Evolutionary conservation across 208 protist species (phyloP).

Genomic region (Crithidia fasciculata): DNA sequence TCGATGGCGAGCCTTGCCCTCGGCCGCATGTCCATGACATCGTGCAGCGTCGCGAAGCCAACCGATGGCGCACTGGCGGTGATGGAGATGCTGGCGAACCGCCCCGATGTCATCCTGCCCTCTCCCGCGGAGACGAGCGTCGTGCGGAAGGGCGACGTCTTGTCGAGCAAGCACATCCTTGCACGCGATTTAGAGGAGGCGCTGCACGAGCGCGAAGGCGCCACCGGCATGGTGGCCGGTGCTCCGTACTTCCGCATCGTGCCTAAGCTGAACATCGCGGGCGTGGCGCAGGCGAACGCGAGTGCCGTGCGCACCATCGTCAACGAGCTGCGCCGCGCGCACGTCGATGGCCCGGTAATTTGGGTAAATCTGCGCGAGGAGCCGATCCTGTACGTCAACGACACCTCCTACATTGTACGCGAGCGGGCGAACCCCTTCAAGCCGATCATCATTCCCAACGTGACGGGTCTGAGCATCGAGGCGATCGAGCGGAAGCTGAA

Average conservation of each 20-base stretch:
- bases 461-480: constrained; percentile 76
- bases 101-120: constrained; percentile 66
- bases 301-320: constrained; percentile 78
- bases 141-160: constrained; percentile 75
- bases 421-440: constrained; percentile 74
- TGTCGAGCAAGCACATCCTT: constrained; percentile 80
- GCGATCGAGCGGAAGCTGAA: constrained; percentile 86
- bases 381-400: constrained; percentile 89
- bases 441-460: constrained; percentile 86
- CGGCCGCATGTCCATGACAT: constrained; percentile 61
- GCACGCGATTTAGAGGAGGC: constrained; percentile 82
- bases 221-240: constrained; percentile 80
- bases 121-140: constrained; percentile 69
- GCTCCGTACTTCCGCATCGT: constrained; percentile 89
- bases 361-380: constrained; percentile 92
- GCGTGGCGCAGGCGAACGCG: constrained; percentile 79
- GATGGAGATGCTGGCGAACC: constrained; percentile 74
- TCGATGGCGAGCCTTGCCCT: constrained; percentile 48
- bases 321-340: constrained; percentile 76
- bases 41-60: constrained; percentile 57
- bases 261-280: constrained; percentile 84
- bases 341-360: constrained; percentile 68
- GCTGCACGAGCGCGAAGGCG: constrained; percentile 55
- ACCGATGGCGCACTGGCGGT: constrained; percentile 70
- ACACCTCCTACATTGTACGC: constrained; percentile 84